Conservation (phyloP, 2,329 filamentous ascomycete species). For the Juglanconis sp. region DNA sequence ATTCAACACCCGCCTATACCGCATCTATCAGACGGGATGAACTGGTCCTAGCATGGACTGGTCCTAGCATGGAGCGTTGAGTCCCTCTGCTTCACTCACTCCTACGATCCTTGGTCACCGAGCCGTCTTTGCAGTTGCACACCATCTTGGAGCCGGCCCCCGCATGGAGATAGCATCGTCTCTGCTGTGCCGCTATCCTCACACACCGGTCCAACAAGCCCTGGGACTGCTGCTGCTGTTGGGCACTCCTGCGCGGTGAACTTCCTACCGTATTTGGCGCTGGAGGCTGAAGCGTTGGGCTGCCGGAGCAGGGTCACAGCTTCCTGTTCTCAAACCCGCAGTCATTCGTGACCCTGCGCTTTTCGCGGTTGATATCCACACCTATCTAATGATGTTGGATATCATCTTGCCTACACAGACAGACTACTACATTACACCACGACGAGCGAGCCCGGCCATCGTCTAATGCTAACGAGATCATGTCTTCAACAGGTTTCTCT, state of each 20-base stretch:
- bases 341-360: conserved; percentile 17
- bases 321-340: conserved; percentile 25
- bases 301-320: neutral
- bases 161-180: conserved; percentile 7
- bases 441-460: neutral
- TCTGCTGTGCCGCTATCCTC: conserved; percentile 6
- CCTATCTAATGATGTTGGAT: neutral
- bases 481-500: conserved; percentile 48
- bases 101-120: conserved; percentile 3
- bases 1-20: conserved; percentile 4
- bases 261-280: conserved; percentile 25
- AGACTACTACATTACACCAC: neutral
- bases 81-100: conserved; percentile 8
- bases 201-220: conserved; percentile 5
- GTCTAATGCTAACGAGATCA: neutral
- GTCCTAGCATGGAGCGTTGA: neutral
- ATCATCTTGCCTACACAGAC: neutral
- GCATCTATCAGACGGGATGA: conserved; percentile 6
- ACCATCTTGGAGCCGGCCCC: conserved; percentile 9
- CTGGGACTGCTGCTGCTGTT: neutral
- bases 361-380: neutral
- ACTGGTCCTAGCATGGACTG: neutral
- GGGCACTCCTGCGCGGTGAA: neutral
- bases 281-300: neutral
- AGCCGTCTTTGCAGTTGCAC: conserved; percentile 15